phyloP scores from a whole-genome alignment of 2,329 filamentous ascomycete species.

The Verticillium isaacii region DNA sequence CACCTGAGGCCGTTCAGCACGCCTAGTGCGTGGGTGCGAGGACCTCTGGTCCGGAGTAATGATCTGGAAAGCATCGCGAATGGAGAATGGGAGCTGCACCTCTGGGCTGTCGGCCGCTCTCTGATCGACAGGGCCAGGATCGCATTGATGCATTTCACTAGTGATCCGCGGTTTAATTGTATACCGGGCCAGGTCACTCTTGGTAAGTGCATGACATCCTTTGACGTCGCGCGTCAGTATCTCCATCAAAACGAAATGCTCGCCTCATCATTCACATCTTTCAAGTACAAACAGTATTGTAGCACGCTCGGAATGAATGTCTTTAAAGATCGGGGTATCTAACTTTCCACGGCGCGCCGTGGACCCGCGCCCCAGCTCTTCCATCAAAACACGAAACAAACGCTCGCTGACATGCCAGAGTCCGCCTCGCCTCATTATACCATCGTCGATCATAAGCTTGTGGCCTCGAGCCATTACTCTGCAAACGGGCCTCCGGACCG shows the following conservation, averaged over 20 bases:
- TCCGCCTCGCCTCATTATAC: background rate
- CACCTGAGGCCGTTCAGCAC: background rate
- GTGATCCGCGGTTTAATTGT: background rate
- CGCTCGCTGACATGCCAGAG: background rate
- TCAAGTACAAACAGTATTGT: background rate
- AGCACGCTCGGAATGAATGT: background rate
- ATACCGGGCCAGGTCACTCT: background rate
- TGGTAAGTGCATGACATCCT: background rate
- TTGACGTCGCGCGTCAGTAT: background rate
- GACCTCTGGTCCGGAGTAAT: background rate
- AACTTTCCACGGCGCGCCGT: background rate
- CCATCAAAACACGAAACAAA: background rate
- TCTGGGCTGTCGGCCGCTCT: background rate
- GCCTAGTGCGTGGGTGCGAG: background rate
- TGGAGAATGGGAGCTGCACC: background rate
- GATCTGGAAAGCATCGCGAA: background rate
- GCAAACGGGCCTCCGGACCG: background rate
- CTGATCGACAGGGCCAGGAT: background rate
- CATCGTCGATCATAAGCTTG: background rate
- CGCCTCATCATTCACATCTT: background rate
- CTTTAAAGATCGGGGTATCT: background rate
- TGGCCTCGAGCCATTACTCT: background rate
- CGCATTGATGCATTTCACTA: background rate
- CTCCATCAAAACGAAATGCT: background rate
- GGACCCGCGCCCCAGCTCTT: background rate